Conservation (phyloP, 257 asterid genomes). For the Solanum stenotomum region DNA sequence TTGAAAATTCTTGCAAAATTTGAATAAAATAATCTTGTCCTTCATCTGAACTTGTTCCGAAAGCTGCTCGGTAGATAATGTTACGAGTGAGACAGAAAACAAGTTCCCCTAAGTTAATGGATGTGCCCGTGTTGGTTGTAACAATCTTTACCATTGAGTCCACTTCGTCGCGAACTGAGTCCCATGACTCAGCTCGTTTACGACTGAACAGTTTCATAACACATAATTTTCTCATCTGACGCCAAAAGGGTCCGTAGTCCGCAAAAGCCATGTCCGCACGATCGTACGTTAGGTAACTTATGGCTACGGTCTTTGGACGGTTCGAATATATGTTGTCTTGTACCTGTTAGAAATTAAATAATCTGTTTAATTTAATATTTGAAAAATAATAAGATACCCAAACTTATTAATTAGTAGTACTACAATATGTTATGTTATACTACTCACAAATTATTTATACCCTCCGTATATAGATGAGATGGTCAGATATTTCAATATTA, state of each 20-base stretch:
- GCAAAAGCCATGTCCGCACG: slow-evolving; percentile 97
- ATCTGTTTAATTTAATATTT: neutral
- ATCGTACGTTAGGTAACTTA: slow-evolving; percentile 63
- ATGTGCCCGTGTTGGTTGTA: slow-evolving; percentile 22
- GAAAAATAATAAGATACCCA: neutral
- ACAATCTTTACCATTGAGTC: slow-evolving; percentile 38
- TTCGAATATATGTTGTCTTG: slow-evolving; percentile 86
- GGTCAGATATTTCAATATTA: neutral
- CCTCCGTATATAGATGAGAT: neutral
- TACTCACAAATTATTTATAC: neutral
- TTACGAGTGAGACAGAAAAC: slow-evolving; percentile 68
- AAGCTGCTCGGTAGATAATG: slow-evolving; percentile 73
- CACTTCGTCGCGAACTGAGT: slow-evolving; percentile 77
- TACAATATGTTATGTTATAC: neutral
- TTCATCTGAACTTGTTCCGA: slow-evolving; percentile 56
- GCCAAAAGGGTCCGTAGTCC: slow-evolving; percentile 92
- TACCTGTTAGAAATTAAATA: slow-evolving; percentile 28
- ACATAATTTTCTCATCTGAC: slow-evolving; percentile 86
- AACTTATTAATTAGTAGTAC: neutral
- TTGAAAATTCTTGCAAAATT: slow-evolving; percentile 72
- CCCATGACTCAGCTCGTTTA: slow-evolving; percentile 89
- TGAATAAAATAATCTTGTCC: slow-evolving; percentile 64
- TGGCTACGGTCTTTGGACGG: slow-evolving; percentile 74
- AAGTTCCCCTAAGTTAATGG: slow-evolving; percentile 65
- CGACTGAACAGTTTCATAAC: slow-evolving; percentile 89